These are phyloP conservation scores for Ambispora gerdemannii DNA, from an alignment of 192 early-diverging fungal genomes.

Conservation along the genomic window DNA sequence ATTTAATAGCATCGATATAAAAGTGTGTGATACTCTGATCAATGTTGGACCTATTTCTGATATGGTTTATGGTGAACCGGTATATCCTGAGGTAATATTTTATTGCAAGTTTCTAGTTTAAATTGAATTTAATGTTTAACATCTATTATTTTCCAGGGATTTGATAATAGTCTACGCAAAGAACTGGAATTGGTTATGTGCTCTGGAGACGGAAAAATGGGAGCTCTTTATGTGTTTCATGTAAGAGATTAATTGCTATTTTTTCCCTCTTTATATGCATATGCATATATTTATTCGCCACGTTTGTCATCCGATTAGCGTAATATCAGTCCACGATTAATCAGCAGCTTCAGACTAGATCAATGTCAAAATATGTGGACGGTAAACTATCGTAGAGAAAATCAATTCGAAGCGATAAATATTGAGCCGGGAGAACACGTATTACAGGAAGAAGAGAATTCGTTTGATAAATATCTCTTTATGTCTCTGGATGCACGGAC, in stretches of 20 bases:
- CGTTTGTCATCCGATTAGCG: too few species aligned
- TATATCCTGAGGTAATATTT: constrained; percentile 37
- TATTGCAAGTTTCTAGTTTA: not conserved
- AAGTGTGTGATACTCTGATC: constrained; percentile 73
- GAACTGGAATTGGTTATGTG: constrained; percentile 50
- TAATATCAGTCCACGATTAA: constrained; percentile 46
- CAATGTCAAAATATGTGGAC: constrained; percentile 67
- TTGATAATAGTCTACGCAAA: constrained; percentile 25
- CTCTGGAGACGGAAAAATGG: constrained; percentile 52
- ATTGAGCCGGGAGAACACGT: constrained; percentile 33
- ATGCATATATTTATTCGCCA: not conserved
- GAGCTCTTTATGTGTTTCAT: constrained; percentile 51
- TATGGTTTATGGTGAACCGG: constrained; percentile 67
- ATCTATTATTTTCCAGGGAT: not conserved
- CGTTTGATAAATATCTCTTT: constrained; percentile 57
- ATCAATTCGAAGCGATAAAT: constrained; percentile 41
- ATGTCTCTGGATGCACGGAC: constrained; percentile 63
- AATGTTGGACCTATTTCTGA: constrained; percentile 76
- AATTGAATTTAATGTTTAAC: not conserved
- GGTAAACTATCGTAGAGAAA: constrained; percentile 57
- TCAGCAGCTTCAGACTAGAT: constrained; percentile 44
- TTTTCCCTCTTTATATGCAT: not conserved
- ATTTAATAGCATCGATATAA: not conserved
- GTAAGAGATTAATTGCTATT: constrained; percentile 31
- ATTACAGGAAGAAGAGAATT: constrained; percentile 30